Percentiles rank a stretch among this genome's conserved stretches.
These are phyloP conservation scores for Elsinoe fawcettii DNA, from an alignment of 2,329 filamentous ascomycete species.

Conservation along the genomic window DNA sequence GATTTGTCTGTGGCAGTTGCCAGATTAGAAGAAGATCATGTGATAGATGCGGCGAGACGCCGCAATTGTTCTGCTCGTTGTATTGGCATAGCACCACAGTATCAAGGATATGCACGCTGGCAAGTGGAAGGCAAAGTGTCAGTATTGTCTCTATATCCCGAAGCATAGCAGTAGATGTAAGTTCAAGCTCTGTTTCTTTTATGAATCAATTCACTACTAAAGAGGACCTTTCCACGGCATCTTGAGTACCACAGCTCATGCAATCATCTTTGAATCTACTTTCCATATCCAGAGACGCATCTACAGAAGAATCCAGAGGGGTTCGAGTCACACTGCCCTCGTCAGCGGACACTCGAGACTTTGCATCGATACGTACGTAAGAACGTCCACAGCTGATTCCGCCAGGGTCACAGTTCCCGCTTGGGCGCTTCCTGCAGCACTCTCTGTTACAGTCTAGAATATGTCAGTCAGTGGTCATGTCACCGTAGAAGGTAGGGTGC, in stretches of 20 bases:
- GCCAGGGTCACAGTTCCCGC: constrained; percentile 2
- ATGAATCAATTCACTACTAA: too few relatives aligned
- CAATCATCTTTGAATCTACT: constrained; percentile 2
- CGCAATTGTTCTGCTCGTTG: not conserved
- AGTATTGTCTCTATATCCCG: too few relatives aligned
- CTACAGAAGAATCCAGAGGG: not conserved
- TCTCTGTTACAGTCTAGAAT: not conserved
- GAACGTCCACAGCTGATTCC: not conserved
- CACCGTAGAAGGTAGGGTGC: not conserved
- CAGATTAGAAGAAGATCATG: not conserved
- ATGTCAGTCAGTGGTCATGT: not conserved
- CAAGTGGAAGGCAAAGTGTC: too few relatives aligned
- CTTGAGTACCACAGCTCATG: too few relatives aligned
- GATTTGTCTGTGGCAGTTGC: not conserved
- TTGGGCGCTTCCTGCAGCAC: constrained; percentile 4
- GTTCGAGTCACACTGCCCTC: not conserved
- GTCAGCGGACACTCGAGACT: not conserved
- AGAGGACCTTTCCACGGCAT: too few relatives aligned
- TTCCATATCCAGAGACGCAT: constrained; percentile 1
- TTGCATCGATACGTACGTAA: not conserved
- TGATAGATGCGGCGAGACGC: not conserved
- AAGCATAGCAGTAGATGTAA: too few relatives aligned
- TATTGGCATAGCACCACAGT: too few relatives aligned
- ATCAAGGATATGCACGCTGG: too few relatives aligned
- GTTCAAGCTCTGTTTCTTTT: too few relatives aligned